Percentiles rank a stretch among this genome's conserved stretches.
Evolutionary conservation across 441 rosid species (phyloP).

Genomic region (Theobroma grandiflorum): DNA sequence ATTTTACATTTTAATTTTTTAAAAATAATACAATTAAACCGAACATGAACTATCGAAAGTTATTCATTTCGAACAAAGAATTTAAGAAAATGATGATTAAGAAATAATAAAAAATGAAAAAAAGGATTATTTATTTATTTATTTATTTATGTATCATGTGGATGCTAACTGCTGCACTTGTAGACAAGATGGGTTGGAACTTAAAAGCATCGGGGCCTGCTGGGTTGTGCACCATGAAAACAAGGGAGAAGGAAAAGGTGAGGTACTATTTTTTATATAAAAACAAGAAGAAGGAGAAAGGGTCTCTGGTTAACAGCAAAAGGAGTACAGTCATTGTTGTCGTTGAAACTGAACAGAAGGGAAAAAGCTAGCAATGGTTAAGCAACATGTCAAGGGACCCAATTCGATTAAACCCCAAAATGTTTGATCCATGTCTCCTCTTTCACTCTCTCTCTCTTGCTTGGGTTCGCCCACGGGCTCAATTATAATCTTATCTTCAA

Average conservation of each 20-base stretch:
- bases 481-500: conserved; percentile 43
- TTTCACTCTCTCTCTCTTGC: conserved; percentile 14
- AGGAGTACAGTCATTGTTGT: neutral
- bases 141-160: neutral
- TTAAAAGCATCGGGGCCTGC: neutral
- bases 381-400: conserved; percentile 25
- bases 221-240: neutral
- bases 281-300: too few species aligned
- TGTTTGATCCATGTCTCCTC: conserved; percentile 42
- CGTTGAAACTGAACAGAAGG: neutral
- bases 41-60: too few species aligned
- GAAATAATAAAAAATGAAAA: too few species aligned
- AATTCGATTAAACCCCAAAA: conserved; percentile 5
- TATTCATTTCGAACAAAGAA: too few species aligned
- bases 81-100: too few species aligned
- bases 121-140: too few species aligned
- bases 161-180: neutral
- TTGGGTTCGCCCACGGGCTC: conserved; percentile 30
- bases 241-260: neutral
- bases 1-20: too few species aligned
- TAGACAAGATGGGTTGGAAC: neutral
- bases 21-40: too few species aligned
- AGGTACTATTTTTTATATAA: too few species aligned
- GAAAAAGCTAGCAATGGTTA: conserved; percentile 1
- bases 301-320: neutral